Conservation (phyloP, 2,329 filamentous ascomycete genomes). For the Dactylellina cionopaga region DNA sequence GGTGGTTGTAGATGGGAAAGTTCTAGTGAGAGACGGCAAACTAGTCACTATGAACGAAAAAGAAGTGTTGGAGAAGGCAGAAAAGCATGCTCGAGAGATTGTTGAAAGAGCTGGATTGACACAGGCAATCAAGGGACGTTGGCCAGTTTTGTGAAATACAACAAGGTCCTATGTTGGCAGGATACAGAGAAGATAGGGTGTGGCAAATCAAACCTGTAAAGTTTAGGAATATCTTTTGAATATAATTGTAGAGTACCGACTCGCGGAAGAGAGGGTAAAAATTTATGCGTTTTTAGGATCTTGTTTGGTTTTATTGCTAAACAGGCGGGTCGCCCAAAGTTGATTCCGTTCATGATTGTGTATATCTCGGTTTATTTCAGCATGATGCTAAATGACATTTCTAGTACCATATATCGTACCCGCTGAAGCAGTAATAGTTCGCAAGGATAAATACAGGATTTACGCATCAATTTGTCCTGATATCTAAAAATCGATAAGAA, state of each 20-base stretch:
- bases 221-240: no score
- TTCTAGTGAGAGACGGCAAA: slow-evolving; percentile 60
- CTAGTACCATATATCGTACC: not conserved
- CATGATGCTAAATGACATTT: no score
- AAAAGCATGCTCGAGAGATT: slow-evolving; percentile 59
- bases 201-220: slow-evolving; percentile 9
- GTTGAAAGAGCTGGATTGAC: slow-evolving; percentile 61
- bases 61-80: slow-evolving; percentile 61
- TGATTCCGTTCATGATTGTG: no score
- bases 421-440: not conserved
- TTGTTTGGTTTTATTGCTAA: no score
- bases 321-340: no score
- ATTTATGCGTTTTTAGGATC: no score
- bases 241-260: no score
- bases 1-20: slow-evolving; percentile 63
- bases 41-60: slow-evolving; percentile 62
- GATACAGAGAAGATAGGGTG: not conserved
- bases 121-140: slow-evolving; percentile 60
- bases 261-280: no score
- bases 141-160: slow-evolving; percentile 58
- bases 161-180: slow-evolving; percentile 6
- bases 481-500: not conserved
- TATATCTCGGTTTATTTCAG: no score
- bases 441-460: no score
- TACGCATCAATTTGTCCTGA: no score